Percentiles rank a stretch among this genome's conserved stretches.
phyloP scores from a whole-genome alignment of 2,329 filamentous ascomycete species.

The Nakataea oryzae region DNA sequence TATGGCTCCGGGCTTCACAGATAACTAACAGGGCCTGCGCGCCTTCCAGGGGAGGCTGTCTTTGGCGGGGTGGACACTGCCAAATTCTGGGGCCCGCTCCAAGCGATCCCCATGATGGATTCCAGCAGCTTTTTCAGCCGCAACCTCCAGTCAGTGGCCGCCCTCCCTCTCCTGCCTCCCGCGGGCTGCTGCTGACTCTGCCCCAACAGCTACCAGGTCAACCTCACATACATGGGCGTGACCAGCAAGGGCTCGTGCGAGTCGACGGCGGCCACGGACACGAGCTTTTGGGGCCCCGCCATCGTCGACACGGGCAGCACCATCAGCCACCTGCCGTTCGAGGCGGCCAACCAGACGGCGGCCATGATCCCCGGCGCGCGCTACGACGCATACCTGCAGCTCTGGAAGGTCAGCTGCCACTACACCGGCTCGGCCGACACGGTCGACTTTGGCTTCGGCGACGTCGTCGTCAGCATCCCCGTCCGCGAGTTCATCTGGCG shows the following conservation, averaged over 20 bases:
- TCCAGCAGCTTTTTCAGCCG: background rate
- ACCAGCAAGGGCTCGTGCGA: constrained; percentile 1
- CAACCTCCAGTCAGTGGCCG: background rate
- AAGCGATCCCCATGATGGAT: constrained; percentile 1
- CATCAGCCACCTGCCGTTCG: constrained; percentile 1
- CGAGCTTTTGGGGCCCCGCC: background rate
- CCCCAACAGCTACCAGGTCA: constrained; percentile 3
- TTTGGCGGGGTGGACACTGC: constrained; percentile 5
- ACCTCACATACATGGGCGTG: constrained; percentile 4
- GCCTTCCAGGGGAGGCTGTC: constrained; percentile 1
- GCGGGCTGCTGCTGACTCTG: background rate
- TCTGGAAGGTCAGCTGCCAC: constrained; percentile 6
- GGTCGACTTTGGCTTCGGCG: constrained; percentile 10
- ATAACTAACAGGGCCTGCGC: background rate
- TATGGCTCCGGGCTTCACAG: too few relatives aligned
- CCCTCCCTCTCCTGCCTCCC: background rate
- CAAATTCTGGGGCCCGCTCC: constrained; percentile 4
- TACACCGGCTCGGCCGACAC: constrained; percentile 5
- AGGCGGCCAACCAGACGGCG: constrained; percentile 4
- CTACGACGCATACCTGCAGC: constrained; percentile 8
- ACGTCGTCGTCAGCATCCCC: constrained; percentile 10
- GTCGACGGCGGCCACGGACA: background rate
- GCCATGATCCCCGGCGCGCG: constrained; percentile 2
- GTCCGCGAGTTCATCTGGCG: constrained; percentile 10
- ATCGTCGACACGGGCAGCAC: constrained; percentile 5